These are phyloP conservation scores for Rhodotorula sp. DNA, from an alignment of 1,284 basidiomycete species.

Conservation along the genomic window DNA sequence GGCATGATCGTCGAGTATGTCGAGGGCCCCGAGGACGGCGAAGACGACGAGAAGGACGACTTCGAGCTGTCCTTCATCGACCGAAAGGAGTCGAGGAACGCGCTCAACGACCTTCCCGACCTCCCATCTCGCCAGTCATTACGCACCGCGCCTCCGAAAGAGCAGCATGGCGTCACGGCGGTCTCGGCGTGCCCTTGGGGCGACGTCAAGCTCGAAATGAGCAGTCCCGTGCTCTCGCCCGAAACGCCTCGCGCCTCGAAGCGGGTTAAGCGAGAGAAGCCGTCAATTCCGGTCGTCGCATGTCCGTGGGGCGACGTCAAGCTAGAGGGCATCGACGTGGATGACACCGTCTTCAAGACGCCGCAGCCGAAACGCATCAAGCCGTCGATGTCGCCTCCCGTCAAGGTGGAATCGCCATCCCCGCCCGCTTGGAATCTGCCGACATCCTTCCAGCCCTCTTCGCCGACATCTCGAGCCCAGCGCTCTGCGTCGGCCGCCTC, in stretches of 20 bases:
- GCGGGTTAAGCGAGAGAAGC: neutral
- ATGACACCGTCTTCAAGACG: neutral
- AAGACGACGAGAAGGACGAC: too few species aligned
- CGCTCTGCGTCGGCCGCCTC: neutral
- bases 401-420: neutral
- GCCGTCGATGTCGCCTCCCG: neutral
- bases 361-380: too few species aligned
- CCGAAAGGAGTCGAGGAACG: neutral
- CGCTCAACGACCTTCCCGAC: conserved; percentile 1
- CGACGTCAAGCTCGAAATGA: neutral
- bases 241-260: neutral
- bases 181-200: conserved; percentile 7
- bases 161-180: neutral
- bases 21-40: neutral
- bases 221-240: neutral
- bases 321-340: conserved; percentile 1
- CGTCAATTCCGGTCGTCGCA: neutral
- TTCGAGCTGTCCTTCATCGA: neutral
- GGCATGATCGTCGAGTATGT: conserved; percentile 15
- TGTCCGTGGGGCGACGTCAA: conserved; percentile 11
- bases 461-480: neutral
- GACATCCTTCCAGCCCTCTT: neutral
- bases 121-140: neutral
- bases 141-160: too few species aligned
- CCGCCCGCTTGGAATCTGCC: neutral